A percentile compares a stretch with the other conserved stretches of the same genome.
phyloP scores from a whole-genome alignment of 2,329 filamentous ascomycete species.

The Thelonectria blattea region DNA sequence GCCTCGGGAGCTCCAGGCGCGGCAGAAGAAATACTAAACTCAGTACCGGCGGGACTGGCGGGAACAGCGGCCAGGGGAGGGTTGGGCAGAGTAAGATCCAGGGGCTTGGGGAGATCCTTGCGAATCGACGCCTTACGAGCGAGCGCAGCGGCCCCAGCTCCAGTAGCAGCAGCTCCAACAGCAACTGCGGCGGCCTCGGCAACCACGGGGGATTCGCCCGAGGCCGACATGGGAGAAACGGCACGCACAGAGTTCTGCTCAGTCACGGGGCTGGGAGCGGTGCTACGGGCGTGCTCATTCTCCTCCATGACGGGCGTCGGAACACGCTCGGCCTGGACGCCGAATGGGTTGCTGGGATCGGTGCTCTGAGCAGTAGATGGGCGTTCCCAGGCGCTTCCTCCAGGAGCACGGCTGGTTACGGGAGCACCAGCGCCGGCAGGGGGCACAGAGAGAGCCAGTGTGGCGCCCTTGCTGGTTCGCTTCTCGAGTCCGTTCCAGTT shows the following conservation, averaged over 20 bases:
- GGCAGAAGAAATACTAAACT: constrained; percentile 65
- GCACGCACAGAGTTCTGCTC: constrained; percentile 27
- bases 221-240: constrained; percentile 11
- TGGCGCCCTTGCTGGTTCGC: constrained; percentile 56
- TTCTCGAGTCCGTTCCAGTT: constrained; percentile 58
- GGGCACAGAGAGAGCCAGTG: constrained; percentile 46
- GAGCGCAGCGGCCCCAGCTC: constrained; percentile 47
- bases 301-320: constrained; percentile 50
- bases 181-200: constrained; percentile 44
- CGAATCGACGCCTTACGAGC: constrained; percentile 63
- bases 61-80: constrained; percentile 48
- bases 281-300: constrained; percentile 25
- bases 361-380: constrained; percentile 52
- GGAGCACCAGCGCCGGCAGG: constrained; percentile 31
- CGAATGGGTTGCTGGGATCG: constrained; percentile 74
- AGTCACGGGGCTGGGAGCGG: constrained; percentile 44
- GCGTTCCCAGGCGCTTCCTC: constrained; percentile 55
- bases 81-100: constrained; percentile 59
- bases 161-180: constrained; percentile 46
- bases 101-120: constrained; percentile 55
- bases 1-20: constrained; percentile 50
- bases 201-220: constrained; percentile 34
- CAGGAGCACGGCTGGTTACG: constrained; percentile 36
- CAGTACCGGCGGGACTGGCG: constrained; percentile 67
- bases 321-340: constrained; percentile 61